phyloP scores from a whole-genome alignment of 257 asterid genomes.

The Thymus quinquecostatus region DNA sequence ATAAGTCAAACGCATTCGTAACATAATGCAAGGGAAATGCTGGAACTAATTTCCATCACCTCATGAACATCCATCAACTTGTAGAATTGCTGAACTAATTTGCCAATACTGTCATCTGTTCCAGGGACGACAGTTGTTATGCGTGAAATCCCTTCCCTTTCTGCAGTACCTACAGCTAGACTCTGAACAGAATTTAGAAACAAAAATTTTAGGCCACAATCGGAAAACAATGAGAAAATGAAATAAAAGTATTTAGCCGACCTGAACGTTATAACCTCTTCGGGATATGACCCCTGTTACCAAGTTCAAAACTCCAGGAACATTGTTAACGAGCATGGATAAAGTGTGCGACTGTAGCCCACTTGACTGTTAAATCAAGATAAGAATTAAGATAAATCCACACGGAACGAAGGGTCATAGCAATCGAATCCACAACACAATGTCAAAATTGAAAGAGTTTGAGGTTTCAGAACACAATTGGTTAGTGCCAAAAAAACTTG shows the following conservation, averaged over 20 bases:
- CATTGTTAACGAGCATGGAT: conserved; percentile 69
- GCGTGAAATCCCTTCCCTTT: conserved; percentile 76
- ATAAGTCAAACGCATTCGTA: not conserved
- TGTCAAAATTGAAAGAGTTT: not conserved
- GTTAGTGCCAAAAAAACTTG: too few species aligned
- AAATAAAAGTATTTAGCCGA: conserved; percentile 24
- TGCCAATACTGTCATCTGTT: conserved; percentile 69
- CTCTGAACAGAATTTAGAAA: conserved; percentile 58
- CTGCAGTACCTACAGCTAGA: conserved; percentile 93
- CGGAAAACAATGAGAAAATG: conserved; percentile 11
- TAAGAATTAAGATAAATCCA: conserved; percentile 21
- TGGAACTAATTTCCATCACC: conserved; percentile 42
- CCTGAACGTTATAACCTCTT: conserved; percentile 86
- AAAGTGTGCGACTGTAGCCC: conserved; percentile 82
- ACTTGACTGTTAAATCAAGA: conserved; percentile 60
- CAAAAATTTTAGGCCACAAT: conserved; percentile 22
- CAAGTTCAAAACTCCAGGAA: conserved; percentile 85
- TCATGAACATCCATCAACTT: conserved; percentile 83
- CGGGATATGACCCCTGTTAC: conserved; percentile 86
- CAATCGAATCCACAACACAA: conserved; percentile 17
- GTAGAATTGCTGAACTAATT: conserved; percentile 74
- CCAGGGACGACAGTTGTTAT: conserved; percentile 95
- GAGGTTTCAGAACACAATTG: not conserved
- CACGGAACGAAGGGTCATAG: conserved; percentile 20
- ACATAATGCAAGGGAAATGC: not conserved